Conservation (phyloP, 306 rosid species). For the Vachellia collinsii region DNA sequence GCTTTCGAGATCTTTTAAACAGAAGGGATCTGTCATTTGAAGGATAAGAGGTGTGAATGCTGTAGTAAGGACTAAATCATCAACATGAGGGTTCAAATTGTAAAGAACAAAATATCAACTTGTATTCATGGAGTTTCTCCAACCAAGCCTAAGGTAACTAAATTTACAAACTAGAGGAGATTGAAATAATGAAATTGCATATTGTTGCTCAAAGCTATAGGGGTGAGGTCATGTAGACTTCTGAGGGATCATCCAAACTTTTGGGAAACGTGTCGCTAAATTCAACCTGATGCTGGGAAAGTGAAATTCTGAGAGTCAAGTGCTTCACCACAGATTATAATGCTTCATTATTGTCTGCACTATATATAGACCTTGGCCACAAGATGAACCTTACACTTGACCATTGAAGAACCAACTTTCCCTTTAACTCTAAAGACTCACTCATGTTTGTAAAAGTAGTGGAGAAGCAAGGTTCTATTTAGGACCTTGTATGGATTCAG, state of each 20-base stretch:
- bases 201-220: not conserved
- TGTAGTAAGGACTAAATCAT: too few species aligned
- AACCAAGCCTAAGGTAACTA: not conserved
- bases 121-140: not conserved
- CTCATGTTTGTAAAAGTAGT: too few species aligned
- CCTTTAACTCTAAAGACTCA: too few species aligned
- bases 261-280: not conserved
- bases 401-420: too few species aligned
- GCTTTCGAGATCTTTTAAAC: not conserved
- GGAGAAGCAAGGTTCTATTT: too few species aligned
- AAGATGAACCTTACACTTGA: too few species aligned
- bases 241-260: not conserved
- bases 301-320: not conserved
- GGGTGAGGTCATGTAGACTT: not conserved
- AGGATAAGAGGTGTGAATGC: too few species aligned
- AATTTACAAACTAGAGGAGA: not conserved
- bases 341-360: too few species aligned
- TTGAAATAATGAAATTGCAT: not conserved
- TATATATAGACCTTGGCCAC: too few species aligned
- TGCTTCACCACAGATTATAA: not conserved
- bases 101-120: not conserved
- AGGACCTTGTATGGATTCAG: not conserved
- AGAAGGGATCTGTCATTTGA: constrained; percentile 4
- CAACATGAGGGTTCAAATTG: not conserved
- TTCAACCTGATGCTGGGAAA: not conserved